A percentile compares a stretch with the other conserved stretches of the same genome.
phyloP scores from a whole-genome alignment of 2,329 filamentous ascomycete genomes.

The Nigrograna mackinnonii region DNA sequence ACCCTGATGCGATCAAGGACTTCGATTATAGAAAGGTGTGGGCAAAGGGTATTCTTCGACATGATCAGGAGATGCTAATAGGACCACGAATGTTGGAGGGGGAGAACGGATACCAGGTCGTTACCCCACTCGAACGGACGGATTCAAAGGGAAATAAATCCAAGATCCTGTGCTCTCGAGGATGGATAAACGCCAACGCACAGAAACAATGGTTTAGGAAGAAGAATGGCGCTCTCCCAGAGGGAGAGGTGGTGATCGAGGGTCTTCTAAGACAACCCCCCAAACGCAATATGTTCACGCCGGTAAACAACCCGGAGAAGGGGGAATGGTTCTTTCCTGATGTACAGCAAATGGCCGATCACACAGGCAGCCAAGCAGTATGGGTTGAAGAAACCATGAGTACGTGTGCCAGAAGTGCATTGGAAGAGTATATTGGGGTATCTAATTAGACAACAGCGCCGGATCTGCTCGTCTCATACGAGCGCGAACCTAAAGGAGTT shows the following conservation, averaged over 20 bases:
- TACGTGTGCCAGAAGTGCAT: constrained; percentile 45
- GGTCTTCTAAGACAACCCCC: constrained; percentile 86
- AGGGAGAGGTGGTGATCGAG: constrained; percentile 75
- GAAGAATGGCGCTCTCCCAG: constrained; percentile 63
- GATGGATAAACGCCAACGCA: constrained; percentile 85
- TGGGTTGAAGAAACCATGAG: constrained; percentile 97
- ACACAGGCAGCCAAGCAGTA: constrained; percentile 82
- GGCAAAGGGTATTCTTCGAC: constrained; percentile 73
- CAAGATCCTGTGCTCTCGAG: constrained; percentile 84
- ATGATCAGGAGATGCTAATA: constrained; percentile 96
- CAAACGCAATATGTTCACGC: constrained; percentile 98
- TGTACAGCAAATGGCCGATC: constrained; percentile 83
- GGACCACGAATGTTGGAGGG: constrained; percentile 89
- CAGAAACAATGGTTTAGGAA: constrained; percentile 63
- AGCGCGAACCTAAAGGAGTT: constrained; percentile 78
- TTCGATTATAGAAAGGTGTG: constrained; percentile 91
- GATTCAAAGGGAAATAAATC: constrained; percentile 46
- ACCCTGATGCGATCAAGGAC: constrained; percentile 78
- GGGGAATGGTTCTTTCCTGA: constrained; percentile 95
- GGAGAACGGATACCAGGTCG: constrained; percentile 85
- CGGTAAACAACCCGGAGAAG: constrained; percentile 80
- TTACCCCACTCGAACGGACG: constrained; percentile 84
- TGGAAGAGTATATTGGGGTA: constrained; percentile 17
- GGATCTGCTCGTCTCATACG: constrained; percentile 75
- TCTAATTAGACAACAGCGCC: constrained; percentile 61